Base-by-base conservation (phyloP, 306 rosid species). In the Fagus crenata region DNA sequence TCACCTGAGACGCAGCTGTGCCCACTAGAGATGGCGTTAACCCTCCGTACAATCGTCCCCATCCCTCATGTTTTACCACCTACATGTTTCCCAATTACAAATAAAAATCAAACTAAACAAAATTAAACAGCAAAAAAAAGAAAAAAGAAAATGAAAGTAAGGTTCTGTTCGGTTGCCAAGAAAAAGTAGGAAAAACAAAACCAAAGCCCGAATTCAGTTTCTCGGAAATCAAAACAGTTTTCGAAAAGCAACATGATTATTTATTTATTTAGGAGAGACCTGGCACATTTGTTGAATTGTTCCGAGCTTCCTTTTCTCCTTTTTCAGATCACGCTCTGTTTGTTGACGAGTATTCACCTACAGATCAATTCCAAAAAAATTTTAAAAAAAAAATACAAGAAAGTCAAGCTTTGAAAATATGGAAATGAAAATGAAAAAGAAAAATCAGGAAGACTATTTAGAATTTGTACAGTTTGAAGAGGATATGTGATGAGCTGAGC, bases 401-500 rank as follows among this genome's bases (percentile, higher is more conserved):
- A 69, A 36, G 42, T 2, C 39, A 1, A 7, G 8, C n/a, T 9
- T 7, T 71, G 67, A 4, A 35, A 8, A 0, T 2, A 53, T 2
- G 49, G 2, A 53, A 70, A 54, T 8, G 32, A 28, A 65, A 9
- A 22, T 46, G 9, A 33, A 11, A 86, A 75, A n/a, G 65, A 0
- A 33, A 63, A 43, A 2, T 54, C 49, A 11, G 61, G 73, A 15
- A 2, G 53, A 49, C 3, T 22, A 22, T 8, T 46, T 46, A 14
- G 28, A 63, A 67, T 0, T 14, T 76, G 15, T 85, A 92, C 97
- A 53, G 97, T 95, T 81, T 91, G 97, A 80, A 95, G 99, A 84
- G 99, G 99, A 80, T 95, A 95, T 0, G 99, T 92, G 85, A 95
- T 89, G 79, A 95, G 92, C 84, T 95, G 97, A 39, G 99, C 97